Evolutionary conservation across 148 eudicot genomes (phyloP).

Genomic region (Cornus controversa): DNA sequence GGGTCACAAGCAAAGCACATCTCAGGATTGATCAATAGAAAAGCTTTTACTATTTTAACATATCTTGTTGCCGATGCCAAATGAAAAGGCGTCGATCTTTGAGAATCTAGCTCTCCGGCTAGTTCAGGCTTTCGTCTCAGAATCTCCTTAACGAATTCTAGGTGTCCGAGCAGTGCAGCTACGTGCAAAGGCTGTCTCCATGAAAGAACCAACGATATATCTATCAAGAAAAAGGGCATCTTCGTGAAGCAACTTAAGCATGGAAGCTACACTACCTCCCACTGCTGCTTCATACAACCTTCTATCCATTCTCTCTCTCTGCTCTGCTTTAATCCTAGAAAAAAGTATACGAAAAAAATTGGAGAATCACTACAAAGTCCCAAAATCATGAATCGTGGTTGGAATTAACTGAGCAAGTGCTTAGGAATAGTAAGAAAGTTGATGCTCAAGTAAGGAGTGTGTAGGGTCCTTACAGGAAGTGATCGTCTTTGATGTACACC

Average conservation of each 20-base stretch:
- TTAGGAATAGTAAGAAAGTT: too few species aligned
- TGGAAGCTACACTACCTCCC: slow-evolving; percentile 8
- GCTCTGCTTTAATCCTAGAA: too few species aligned
- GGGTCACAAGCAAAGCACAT: slow-evolving; percentile 17
- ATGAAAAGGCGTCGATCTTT: slow-evolving; percentile 35
- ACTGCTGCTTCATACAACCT: slow-evolving; percentile 25
- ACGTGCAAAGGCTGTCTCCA: slow-evolving; percentile 32
- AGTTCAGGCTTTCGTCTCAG: slow-evolving; percentile 37
- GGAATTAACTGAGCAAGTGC: slow-evolving; percentile 15
- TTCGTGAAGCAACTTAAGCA: slow-evolving; percentile 12
- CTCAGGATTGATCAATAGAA: slow-evolving; percentile 4
- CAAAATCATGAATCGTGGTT: too few species aligned
- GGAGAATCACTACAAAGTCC: too few species aligned
- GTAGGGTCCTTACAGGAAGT: too few species aligned
- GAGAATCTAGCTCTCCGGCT: slow-evolving; percentile 29
- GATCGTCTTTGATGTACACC: too few species aligned
- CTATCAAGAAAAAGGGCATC: slow-evolving; percentile 38
- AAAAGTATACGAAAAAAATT: too few species aligned
- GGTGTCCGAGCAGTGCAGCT: slow-evolving; percentile 32
- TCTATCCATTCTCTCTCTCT: neutral
- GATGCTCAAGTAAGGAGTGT: too few species aligned
- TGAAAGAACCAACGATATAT: slow-evolving; percentile 3
- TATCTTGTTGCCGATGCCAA: slow-evolving; percentile 30
- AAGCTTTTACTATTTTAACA: slow-evolving; percentile 17
- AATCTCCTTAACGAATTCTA: slow-evolving; percentile 27